Evolutionary conservation across 768 basidiomycete species (phyloP).

Genomic region (Podaxis sp.): DNA sequence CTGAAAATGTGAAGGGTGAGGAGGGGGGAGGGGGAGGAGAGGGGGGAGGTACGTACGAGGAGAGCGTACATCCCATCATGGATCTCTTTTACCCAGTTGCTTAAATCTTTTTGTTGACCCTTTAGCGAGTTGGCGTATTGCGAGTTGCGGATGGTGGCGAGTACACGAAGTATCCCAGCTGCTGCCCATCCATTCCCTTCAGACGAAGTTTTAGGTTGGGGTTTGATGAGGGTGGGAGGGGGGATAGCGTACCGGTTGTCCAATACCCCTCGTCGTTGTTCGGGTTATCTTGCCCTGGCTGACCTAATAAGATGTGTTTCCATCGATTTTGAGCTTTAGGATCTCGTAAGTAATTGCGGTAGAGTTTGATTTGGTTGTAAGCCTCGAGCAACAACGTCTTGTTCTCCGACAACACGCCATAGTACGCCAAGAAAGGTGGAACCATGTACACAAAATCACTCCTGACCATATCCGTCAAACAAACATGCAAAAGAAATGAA

Average conservation of each 20-base stretch:
- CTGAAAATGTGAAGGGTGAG: conserved; percentile 23
- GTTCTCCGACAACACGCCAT: conserved; percentile 61
- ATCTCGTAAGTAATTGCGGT: conserved; percentile 63
- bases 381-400: conserved; percentile 55
- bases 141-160: conserved; percentile 67
- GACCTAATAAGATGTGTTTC: conserved; percentile 70
- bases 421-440: conserved; percentile 84
- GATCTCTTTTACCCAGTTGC: conserved; percentile 67
- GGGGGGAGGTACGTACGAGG: conserved; percentile 38
- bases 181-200: conserved; percentile 88
- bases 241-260: conserved; percentile 53
- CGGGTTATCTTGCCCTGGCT: background rate
- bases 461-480: conserved; percentile 33
- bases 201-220: background rate
- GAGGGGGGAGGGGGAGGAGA: background rate
- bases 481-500: background rate
- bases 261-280: conserved; percentile 67
- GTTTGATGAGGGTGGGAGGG: no score
- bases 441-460: conserved; percentile 83
- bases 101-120: conserved; percentile 52
- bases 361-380: conserved; percentile 68
- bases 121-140: conserved; percentile 44
- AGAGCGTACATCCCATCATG: conserved; percentile 63
- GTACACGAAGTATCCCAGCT: conserved; percentile 80
- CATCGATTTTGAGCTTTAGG: conserved; percentile 48